Base-by-base conservation (phyloP, 2,329 filamentous ascomycete species). In the Grosmannia penicillata region DNA sequence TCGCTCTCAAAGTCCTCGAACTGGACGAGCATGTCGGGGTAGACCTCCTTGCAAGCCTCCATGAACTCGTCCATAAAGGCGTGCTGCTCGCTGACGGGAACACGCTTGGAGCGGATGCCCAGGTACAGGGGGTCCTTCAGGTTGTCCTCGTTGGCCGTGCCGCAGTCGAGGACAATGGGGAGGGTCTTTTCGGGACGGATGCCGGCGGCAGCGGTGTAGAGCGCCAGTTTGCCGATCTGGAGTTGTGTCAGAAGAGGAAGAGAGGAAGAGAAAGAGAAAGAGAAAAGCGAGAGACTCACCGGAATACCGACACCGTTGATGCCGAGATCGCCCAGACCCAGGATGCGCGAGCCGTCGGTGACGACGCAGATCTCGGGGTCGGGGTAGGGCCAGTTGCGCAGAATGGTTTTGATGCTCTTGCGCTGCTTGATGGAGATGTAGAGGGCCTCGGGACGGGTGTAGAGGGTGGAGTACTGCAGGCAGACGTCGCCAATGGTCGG, bases 31-130 rank as follows among this genome's bases (percentile, higher is more conserved):
- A 70, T 78, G 13, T 70, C 61, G 22, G 71, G 73, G 57, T 63
- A 76, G 23, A 77, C 71, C 24, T 94, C 85, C 41, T 79, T 81
- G 44, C 84, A 72, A 41, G 91, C 89, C 52, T 75, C 72, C 91
- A 98, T 96, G 66, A 98, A 80, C 67, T 96, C 91, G 55, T 96
- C 91, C 66, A 96, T 75, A 62, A 96, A 96, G 47, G 84, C 83
- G 56, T 80, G 77, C 64, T 93, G 85, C 51, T 89, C 78, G 38
- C 79, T 70, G 17, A 79, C 64, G 8, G 80, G 70, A 38, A 89
- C 72, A 55, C 93, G 89, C 61, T 81, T 82, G 50, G 81, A 74
- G 52, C 86, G 78, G 51, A 87, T 81, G 51, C 91, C 91, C 56
- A 96, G 76, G 67, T 96, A 98, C 26, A 96, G 68, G 33, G 75